Base-by-base conservation (phyloP, 2,329 filamentous ascomycete species). In the Xylariaceae sp. region DNA sequence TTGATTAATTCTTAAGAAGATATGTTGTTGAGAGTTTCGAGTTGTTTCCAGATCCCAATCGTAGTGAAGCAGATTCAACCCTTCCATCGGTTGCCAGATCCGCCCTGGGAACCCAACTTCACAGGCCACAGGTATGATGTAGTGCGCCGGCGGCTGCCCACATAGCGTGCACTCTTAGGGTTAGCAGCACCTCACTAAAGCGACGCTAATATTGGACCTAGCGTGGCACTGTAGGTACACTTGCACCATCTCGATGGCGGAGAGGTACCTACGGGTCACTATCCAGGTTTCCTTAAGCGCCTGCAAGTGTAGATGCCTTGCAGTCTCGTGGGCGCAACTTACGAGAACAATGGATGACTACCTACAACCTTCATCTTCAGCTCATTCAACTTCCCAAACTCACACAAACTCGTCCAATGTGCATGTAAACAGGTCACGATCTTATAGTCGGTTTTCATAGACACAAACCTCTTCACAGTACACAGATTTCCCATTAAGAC, bases 371-470 rank as follows among this genome's bases (percentile, higher is more conserved):
- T 10, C 37, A 42, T 42, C 37, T 10, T 9, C 9, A 10, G 37
- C 39, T 63, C 61, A 57, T 45, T 54, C 51, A 56, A 55, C 53
- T 42, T 37, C 15, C 42, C 9, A 2, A 48, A 15, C 37, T 42
- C 37, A 42, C 37, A 9, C 11, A 13, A 3, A 42, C 37, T 42
- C 11, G 37, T 42, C 7, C 7, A 42, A 42, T 42, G 37, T 42
- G 37, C 37, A 10, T 13, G 2, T 42, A 13, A 9, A 42, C 37
- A 17, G 30, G 5, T 51, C 42, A 17, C 50, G 13, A 42, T 10
- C 8, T 42, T 30, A 7, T 10, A 52, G 18, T 45, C 13, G 2
- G 4, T 39, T 51, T 51, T 4, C 30, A 34, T 10, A 1, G n/a
- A 45, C 4, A 3, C 6, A 50, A 30, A 30, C 23, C 23, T 4